A percentile compares a stretch with the other conserved stretches of the same genome.
Conservation (phyloP, 2,329 filamentous ascomycete species). For the Penicillium sp. region DNA sequence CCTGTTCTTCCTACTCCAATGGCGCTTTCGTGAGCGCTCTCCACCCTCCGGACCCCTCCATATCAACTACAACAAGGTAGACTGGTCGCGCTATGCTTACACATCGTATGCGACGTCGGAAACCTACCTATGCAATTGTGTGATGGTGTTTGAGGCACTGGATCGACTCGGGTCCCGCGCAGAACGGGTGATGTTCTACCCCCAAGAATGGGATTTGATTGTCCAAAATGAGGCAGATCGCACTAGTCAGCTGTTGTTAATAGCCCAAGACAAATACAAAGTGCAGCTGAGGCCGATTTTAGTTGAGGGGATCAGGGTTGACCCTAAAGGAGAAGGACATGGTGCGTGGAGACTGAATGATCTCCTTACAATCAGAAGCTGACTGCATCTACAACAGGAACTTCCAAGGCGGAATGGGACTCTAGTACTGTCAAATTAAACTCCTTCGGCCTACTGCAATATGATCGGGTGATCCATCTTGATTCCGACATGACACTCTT, state of each 20-base stretch:
- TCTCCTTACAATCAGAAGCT: neutral
- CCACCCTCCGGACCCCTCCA: slow-evolving; percentile 22
- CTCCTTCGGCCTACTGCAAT: slow-evolving; percentile 67
- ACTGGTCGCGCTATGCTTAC: slow-evolving; percentile 47
- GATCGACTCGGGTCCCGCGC: slow-evolving; percentile 42
- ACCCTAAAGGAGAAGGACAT: slow-evolving; percentile 10
- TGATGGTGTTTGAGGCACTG: slow-evolving; percentile 45
- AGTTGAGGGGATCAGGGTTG: slow-evolving; percentile 34
- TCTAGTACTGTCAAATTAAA: slow-evolving; percentile 67
- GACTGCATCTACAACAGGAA: slow-evolving; percentile 8
- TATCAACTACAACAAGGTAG: slow-evolving; percentile 34
- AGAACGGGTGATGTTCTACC: slow-evolving; percentile 44
- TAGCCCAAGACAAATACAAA: slow-evolving; percentile 52
- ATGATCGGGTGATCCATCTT: slow-evolving; percentile 57
- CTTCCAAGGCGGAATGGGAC: slow-evolving; percentile 56
- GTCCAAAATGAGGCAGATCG: slow-evolving; percentile 32
- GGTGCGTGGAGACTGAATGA: slow-evolving; percentile 18
- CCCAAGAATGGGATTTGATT: slow-evolving; percentile 39
- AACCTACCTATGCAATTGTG: slow-evolving; percentile 43
- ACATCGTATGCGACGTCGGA: slow-evolving; percentile 44
- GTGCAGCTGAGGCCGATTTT: slow-evolving; percentile 52
- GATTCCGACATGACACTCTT: slow-evolving; percentile 67
- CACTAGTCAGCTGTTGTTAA: slow-evolving; percentile 47
- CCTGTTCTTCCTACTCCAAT: slow-evolving; percentile 28
- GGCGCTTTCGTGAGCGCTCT: slow-evolving; percentile 20